A percentile compares a stretch with the other conserved stretches of the same genome.
Conservation (phyloP, 768 basidiomycete species). For the Termitomyces sp. region DNA sequence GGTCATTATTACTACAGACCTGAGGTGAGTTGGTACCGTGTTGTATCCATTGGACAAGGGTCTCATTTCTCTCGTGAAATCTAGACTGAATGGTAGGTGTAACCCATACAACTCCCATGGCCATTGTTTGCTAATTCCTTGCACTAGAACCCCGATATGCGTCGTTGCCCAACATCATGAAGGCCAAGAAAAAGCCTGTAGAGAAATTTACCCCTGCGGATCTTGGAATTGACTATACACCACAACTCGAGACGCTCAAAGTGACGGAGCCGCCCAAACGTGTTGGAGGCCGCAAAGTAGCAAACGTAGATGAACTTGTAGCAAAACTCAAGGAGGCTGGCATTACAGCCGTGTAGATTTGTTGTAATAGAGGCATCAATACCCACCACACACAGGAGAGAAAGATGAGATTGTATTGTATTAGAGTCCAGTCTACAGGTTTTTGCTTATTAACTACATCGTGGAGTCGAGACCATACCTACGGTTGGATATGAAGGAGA, state of each 20-base stretch:
- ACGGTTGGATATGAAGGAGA: conserved; percentile 1
- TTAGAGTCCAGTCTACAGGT: conserved; percentile 5
- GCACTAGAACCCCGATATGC: conserved; percentile 89
- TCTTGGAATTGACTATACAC: conserved; percentile 80
- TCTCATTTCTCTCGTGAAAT: background rate
- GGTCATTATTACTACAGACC: conserved; percentile 86
- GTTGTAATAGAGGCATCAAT: background rate
- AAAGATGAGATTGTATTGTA: background rate
- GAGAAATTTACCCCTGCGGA: conserved; percentile 79
- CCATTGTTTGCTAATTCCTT: conserved; percentile 1
- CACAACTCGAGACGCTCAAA: conserved; percentile 80
- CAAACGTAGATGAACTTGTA: conserved; percentile 84
- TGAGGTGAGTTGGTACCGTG: conserved; percentile 56
- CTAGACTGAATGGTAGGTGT: conserved; percentile 67
- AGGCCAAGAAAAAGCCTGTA: conserved; percentile 98
- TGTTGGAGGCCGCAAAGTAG: conserved; percentile 90
- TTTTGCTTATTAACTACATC: conserved; percentile 9
- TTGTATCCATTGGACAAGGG: background rate
- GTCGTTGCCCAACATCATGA: conserved; percentile 96
- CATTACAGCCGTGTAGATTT: conserved; percentile 32
- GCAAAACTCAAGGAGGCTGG: conserved; percentile 89
- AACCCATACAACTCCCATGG: background rate
- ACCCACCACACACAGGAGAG: background rate
- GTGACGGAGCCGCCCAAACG: conserved; percentile 89
- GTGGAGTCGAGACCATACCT: background rate